Conservation (phyloP, 202 grass and related monocot genomes). For the Thinopyrum obtusiflorum region DNA sequence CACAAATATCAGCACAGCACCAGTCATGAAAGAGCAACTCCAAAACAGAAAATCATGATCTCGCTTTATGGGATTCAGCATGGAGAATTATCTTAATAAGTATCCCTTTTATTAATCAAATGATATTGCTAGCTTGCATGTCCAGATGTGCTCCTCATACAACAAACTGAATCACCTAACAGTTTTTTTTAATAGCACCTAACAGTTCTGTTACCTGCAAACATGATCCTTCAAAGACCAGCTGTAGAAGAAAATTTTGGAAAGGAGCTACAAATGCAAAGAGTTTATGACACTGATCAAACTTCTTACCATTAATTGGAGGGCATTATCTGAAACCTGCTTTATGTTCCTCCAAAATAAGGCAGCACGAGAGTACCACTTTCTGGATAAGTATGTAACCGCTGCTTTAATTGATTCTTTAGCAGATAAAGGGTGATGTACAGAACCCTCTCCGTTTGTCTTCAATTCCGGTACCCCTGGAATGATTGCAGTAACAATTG, state of each 20-base stretch:
- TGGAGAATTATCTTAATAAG: background rate
- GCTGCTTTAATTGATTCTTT: constrained; percentile 67
- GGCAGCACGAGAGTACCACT: constrained; percentile 55
- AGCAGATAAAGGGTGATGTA: constrained; percentile 61
- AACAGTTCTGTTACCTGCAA: background rate
- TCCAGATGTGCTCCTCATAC: background rate
- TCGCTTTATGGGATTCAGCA: background rate
- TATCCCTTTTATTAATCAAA: constrained; percentile 4
- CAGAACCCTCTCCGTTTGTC: constrained; percentile 42
- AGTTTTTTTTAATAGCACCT: background rate
- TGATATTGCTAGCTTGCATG: background rate
- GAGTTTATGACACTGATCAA: constrained; percentile 4
- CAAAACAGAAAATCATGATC: background rate
- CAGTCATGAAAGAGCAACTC: constrained; percentile 9
- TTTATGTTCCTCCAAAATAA: constrained; percentile 71
- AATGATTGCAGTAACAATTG: constrained; percentile 38
- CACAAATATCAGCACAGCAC: background rate
- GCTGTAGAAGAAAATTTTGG: background rate
- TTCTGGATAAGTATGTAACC: constrained; percentile 56
- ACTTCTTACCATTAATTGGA: constrained; percentile 78
- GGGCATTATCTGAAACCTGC: constrained; percentile 44
- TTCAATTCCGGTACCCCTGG: constrained; percentile 41
- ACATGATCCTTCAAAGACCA: constrained; percentile 1
- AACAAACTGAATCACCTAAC: background rate
- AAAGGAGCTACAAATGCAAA: background rate